A percentile compares a stretch with the other conserved stretches of the same genome.
These are phyloP conservation scores for Rhypophila decipiens DNA, from an alignment of 495 filamentous ascomycete genomes.

Conservation along the genomic window DNA sequence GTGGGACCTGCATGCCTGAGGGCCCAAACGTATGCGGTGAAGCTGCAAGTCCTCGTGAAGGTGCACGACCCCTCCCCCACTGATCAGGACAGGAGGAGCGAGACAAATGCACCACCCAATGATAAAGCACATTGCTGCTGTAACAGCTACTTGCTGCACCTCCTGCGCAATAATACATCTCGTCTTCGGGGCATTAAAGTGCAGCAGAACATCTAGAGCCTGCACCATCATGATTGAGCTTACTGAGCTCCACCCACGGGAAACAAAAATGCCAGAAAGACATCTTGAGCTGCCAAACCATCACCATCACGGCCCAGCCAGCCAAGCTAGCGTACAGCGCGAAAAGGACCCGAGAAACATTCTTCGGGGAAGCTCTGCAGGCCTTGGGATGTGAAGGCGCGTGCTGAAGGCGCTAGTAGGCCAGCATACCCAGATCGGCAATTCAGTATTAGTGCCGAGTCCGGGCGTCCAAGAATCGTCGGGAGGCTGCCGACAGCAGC, in stretches of 20 bases:
- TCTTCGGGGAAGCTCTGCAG: constrained; percentile 1
- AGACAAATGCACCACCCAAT: neutral
- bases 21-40: constrained; percentile 19
- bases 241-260: neutral
- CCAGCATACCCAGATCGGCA: constrained; percentile 8
- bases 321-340: too few species aligned
- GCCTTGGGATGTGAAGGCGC: too few species aligned
- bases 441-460: neutral
- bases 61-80: constrained; percentile 2
- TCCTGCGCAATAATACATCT: neutral
- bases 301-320: too few species aligned
- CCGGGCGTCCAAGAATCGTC: neutral
- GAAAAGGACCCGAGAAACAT: too few species aligned
- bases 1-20: constrained; percentile 25
- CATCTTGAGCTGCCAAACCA: too few species aligned
- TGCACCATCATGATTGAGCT: neutral
- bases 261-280: neutral
- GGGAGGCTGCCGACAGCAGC: neutral
- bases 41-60: constrained; percentile 9
- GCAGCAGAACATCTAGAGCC: too few species aligned
- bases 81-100: neutral
- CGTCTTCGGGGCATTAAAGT: neutral
- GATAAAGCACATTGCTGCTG: neutral
- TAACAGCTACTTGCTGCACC: neutral
- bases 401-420: constrained; percentile 4